phyloP scores from a whole-genome alignment of 2,329 filamentous ascomycete genomes.

The Falciphora oryzae region DNA sequence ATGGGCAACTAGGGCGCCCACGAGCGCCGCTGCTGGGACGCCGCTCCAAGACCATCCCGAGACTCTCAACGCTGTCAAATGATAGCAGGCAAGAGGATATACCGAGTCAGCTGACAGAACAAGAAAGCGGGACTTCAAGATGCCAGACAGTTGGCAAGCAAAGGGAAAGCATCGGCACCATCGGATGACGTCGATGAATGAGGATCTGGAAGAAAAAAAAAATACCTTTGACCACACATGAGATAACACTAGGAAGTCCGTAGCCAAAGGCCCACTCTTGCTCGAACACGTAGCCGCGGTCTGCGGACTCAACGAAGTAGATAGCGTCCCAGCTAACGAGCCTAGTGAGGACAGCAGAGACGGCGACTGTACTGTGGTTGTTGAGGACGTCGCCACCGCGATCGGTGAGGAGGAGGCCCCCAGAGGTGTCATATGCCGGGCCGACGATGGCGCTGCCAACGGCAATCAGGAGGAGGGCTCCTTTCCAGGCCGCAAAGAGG shows the following conservation, averaged over 20 bases:
- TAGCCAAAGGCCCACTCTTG: constrained; percentile 80
- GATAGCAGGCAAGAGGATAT: constrained; percentile 4
- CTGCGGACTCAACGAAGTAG: constrained; percentile 62
- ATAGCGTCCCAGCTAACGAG: constrained; percentile 77
- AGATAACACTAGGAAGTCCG: constrained; percentile 39
- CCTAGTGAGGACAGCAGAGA: constrained; percentile 40
- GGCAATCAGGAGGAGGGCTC: constrained; percentile 57
- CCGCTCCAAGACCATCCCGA: constrained; percentile 9
- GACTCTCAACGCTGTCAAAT: constrained; percentile 7
- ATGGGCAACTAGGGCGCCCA: constrained; percentile 65
- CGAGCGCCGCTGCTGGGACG: constrained; percentile 25
- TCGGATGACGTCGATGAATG: background rate
- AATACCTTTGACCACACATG: constrained; percentile 28
- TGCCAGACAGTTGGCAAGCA: background rate
- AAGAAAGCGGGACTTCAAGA: background rate
- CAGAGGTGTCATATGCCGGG: constrained; percentile 75
- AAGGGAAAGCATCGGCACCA: background rate
- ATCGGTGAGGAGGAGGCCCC: constrained; percentile 38
- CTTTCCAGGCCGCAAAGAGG: constrained; percentile 62
- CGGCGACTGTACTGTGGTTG: constrained; percentile 11
- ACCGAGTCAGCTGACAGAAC: background rate
- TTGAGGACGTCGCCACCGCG: constrained; percentile 25
- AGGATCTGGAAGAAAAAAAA: background rate
- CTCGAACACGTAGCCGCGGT: constrained; percentile 64
- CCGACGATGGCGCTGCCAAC: constrained; percentile 41